A percentile compares a stretch with the other conserved stretches of the same genome.
Conservation (phyloP, 2,329 filamentous ascomycete genomes). For the Cytospora piceae region DNA sequence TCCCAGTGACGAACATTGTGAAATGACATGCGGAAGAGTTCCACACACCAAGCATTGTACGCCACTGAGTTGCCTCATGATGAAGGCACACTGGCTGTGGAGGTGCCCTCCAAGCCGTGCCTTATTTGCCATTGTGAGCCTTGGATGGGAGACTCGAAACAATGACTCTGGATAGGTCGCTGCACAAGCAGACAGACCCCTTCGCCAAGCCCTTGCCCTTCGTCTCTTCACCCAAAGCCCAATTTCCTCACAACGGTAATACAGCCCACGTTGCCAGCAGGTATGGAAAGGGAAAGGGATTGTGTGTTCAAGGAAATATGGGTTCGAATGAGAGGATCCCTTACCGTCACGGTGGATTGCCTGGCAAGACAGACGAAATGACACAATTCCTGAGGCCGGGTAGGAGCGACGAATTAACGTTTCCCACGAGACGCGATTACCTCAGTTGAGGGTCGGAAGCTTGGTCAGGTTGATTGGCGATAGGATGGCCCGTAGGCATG, state of each 20-base stretch:
- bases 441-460: constrained; percentile 44
- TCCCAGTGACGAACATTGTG: constrained; percentile 6
- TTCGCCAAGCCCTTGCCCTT: constrained; percentile 10
- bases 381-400: constrained; percentile 54
- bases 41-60: constrained; percentile 21
- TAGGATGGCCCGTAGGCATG: constrained; percentile 46
- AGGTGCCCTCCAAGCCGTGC: background rate
- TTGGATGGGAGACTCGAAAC: constrained; percentile 4
- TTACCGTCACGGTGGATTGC: constrained; percentile 56
- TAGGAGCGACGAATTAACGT: constrained; percentile 69
- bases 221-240: constrained; percentile 6
- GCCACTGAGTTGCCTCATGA: constrained; percentile 14
- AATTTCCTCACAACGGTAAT: constrained; percentile 5
- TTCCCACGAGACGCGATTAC: constrained; percentile 56
- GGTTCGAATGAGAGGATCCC: constrained; percentile 39
- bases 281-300: constrained; percentile 17
- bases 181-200: constrained; percentile 17
- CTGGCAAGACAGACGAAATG: constrained; percentile 50
- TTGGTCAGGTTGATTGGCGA: constrained; percentile 37
- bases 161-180: background rate
- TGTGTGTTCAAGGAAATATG: constrained; percentile 12
- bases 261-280: constrained; percentile 11
- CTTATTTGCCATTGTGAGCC: constrained; percentile 5
- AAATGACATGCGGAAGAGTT: constrained; percentile 16
- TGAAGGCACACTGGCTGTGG: constrained; percentile 9